Evolutionary conservation across 495 filamentous ascomycete genomes (phyloP).

Genomic region (Penicillium pulvis): DNA sequence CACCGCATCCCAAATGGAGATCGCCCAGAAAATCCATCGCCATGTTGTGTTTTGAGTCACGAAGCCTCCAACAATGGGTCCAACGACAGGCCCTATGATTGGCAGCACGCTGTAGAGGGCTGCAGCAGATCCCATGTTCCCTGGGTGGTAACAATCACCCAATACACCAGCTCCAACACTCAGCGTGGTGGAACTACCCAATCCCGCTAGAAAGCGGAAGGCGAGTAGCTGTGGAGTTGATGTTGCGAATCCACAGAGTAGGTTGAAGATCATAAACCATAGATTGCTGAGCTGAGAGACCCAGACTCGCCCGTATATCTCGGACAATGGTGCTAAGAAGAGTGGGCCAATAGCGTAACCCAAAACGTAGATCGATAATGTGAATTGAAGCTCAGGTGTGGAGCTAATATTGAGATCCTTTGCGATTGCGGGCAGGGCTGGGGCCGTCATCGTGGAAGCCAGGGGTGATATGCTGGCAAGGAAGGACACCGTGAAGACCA

Average conservation of each 20-base stretch:
- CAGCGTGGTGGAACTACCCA: conserved; percentile 38
- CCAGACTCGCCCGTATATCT: conserved; percentile 58
- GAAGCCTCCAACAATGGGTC: conserved; percentile 53
- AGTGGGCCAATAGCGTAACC: conserved; percentile 51
- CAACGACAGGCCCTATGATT: conserved; percentile 55
- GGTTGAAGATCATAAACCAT: conserved; percentile 49
- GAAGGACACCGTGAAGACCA: conserved; percentile 10
- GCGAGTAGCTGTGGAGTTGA: conserved; percentile 50
- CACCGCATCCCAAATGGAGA: conserved; percentile 48
- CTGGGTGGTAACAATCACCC: conserved; percentile 40
- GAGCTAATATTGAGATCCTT: conserved; percentile 56
- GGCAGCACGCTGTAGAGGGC: conserved; percentile 54
- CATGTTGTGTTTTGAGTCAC: conserved; percentile 57
- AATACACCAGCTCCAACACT: conserved; percentile 42
- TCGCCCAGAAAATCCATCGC: conserved; percentile 58
- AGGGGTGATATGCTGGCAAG: conserved; percentile 38
- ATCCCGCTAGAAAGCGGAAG: conserved; percentile 57
- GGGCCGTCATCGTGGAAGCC: conserved; percentile 66
- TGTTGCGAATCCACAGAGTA: conserved; percentile 53
- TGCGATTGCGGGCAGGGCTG: conserved; percentile 53
- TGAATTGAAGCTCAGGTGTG: conserved; percentile 49
- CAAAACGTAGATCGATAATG: conserved; percentile 54
- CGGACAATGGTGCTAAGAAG: conserved; percentile 58
- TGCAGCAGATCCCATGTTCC: conserved; percentile 60
- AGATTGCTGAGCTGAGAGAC: conserved; percentile 55